Percentiles rank a stretch among this genome's conserved stretches.
These are phyloP conservation scores for Candida oleophila DNA, from an alignment of 805 yeast species.

Conservation along the genomic window DNA sequence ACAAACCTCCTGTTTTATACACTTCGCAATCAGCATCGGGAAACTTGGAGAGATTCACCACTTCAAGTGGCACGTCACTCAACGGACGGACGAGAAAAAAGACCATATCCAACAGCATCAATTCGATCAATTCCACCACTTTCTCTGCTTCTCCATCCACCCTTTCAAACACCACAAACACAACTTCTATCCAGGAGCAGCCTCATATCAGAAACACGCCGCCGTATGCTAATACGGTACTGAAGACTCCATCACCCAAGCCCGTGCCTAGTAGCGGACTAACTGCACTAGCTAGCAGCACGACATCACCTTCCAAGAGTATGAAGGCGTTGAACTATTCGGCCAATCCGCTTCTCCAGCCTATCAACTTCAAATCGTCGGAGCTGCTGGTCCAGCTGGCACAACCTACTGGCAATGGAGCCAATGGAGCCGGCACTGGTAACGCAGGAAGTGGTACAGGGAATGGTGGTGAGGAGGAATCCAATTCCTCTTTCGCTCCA, in stretches of 20 bases:
- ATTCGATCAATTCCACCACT: conserved; percentile 21
- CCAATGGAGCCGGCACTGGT: conserved; percentile 1
- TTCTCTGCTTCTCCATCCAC: conserved; percentile 18
- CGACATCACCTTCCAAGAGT: conserved; percentile 38
- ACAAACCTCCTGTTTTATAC: conserved; percentile 43
- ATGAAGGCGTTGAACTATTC: conserved; percentile 52
- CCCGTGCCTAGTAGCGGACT: conserved; percentile 22
- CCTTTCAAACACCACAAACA: background rate
- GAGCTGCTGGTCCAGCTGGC: background rate
- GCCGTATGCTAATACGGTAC: conserved; percentile 32
- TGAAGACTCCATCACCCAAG: conserved; percentile 38
- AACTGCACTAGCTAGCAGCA: conserved; percentile 11
- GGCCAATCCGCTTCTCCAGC: conserved; percentile 51
- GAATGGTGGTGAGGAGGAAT: background rate
- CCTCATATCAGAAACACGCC: conserved; percentile 18
- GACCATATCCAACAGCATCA: conserved; percentile 31
- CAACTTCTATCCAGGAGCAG: background rate
- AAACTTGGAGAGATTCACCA: conserved; percentile 33
- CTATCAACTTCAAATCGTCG: conserved; percentile 47
- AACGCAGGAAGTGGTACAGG: no score
- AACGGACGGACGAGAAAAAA: conserved; percentile 38
- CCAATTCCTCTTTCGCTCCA: background rate
- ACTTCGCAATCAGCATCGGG: conserved; percentile 46
- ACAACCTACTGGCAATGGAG: background rate
- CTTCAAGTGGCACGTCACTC: no score